Conservation (phyloP, 139 green algal species). For the Coccomyxa sp. region DNA sequence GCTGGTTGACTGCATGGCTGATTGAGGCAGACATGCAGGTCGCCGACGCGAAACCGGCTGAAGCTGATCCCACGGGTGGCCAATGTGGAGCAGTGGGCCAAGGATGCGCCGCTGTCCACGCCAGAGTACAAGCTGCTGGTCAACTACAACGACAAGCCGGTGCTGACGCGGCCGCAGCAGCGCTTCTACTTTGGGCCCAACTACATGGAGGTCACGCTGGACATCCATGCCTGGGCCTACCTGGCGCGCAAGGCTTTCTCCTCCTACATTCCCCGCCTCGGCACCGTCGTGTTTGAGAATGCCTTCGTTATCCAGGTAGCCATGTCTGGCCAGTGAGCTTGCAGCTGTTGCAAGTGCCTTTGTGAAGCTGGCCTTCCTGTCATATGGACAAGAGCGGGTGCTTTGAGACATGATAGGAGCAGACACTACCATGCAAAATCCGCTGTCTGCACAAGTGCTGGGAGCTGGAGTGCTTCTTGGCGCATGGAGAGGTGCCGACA, state of each 20-base stretch:
- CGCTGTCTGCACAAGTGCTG: too few relatives aligned
- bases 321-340: too few relatives aligned
- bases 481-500: too few relatives aligned
- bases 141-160: conserved; percentile 86
- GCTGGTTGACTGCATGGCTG: too few relatives aligned
- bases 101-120: conserved; percentile 52
- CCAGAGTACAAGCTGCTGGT: conserved; percentile 30
- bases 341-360: not conserved
- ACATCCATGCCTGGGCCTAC: conserved; percentile 83
- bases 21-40: conserved; percentile 4
- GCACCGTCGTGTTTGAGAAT: conserved; percentile 68
- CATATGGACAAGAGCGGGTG: too few relatives aligned
- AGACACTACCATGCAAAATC: too few relatives aligned
- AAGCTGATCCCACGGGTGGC: conserved; percentile 80
- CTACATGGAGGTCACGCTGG: conserved; percentile 80
- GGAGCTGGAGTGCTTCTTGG: too few relatives aligned
- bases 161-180: conserved; percentile 80
- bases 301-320: conserved; percentile 61
- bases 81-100: conserved; percentile 78
- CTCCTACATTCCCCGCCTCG: conserved; percentile 36
- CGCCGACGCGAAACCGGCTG: conserved; percentile 62
- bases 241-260: conserved; percentile 66
- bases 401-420: too few relatives aligned
- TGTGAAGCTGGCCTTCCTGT: not conserved
- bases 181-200: conserved; percentile 40